phyloP scores from a whole-genome alignment of 495 filamentous ascomycete genomes.

The Xylaria flabelliformis region DNA sequence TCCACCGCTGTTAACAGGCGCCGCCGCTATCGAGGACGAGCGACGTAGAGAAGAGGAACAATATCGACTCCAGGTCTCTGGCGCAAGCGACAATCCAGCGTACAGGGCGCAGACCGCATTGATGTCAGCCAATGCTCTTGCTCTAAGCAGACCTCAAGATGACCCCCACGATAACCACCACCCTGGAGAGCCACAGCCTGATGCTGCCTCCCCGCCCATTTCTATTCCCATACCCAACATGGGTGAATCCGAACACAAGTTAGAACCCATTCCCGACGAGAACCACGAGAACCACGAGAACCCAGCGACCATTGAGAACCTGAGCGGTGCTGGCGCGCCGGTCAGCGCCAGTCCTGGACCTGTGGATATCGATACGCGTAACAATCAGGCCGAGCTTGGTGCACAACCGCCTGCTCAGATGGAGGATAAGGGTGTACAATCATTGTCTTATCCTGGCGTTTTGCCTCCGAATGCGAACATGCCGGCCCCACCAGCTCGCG shows the following conservation, averaged over 20 bases:
- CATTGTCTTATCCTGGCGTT: slow-evolving; percentile 54
- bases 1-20: slow-evolving; percentile 58
- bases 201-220: slow-evolving; percentile 36
- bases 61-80: slow-evolving; percentile 42
- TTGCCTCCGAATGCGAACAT: slow-evolving; percentile 45
- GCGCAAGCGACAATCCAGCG: slow-evolving; percentile 59
- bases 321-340: slow-evolving; percentile 41
- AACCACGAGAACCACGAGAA: slow-evolving; percentile 43
- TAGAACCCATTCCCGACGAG: slow-evolving; percentile 46
- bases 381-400: slow-evolving; percentile 42
- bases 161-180: slow-evolving; percentile 38
- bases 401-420: slow-evolving; percentile 53
- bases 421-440: slow-evolving; percentile 55
- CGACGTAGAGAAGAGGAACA: slow-evolving; percentile 58
- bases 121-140: slow-evolving; percentile 56
- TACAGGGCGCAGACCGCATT: slow-evolving; percentile 59
- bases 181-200: slow-evolving; percentile 30
- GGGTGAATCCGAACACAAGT: slow-evolving; percentile 39
- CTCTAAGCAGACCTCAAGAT: slow-evolving; percentile 60
- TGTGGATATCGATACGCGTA: slow-evolving; percentile 52
- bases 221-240: slow-evolving; percentile 43
- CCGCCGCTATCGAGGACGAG: slow-evolving; percentile 63
- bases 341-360: slow-evolving; percentile 50
- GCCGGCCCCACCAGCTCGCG: slow-evolving; percentile 58
- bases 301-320: slow-evolving; percentile 44